Evolutionary conservation across 202 grass and related monocot species (phyloP).

Genomic region (Saccharum hybrid): DNA sequence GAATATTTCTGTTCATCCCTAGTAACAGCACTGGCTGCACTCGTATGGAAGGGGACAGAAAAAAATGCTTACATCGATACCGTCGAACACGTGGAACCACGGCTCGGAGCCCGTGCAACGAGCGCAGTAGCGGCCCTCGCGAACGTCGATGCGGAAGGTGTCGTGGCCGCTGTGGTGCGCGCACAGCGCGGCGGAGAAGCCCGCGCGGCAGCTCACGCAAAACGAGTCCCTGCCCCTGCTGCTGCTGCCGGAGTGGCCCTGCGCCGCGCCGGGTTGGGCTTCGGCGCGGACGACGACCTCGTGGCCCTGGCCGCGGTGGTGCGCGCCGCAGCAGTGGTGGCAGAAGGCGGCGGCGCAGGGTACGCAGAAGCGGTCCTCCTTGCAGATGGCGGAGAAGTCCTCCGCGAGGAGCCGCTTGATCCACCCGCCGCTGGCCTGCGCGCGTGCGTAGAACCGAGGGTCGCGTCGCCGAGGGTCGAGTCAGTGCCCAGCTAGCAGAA

Average conservation of each 20-base stretch:
- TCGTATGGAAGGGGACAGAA: too few species aligned
- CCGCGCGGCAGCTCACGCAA: slow-evolving; percentile 16
- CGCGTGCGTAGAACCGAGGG: too few species aligned
- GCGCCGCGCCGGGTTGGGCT: background rate
- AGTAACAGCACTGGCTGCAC: too few species aligned
- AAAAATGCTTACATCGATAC: too few species aligned
- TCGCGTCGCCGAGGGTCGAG: background rate
- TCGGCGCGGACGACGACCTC: background rate
- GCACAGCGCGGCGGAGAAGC: slow-evolving; percentile 31
- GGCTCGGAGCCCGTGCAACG: too few species aligned
- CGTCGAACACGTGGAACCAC: too few species aligned
- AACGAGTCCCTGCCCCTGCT: background rate
- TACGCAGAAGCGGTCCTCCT: slow-evolving; percentile 28
- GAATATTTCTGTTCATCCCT: too few species aligned
- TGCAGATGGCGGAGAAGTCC: slow-evolving; percentile 18
- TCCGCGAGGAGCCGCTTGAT: slow-evolving; percentile 1
- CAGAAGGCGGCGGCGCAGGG: slow-evolving; percentile 39
- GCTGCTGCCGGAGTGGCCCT: background rate
- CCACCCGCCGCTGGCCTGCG: slow-evolving; percentile 1
- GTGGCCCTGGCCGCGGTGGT: slow-evolving; percentile 33
- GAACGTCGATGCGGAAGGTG: too few species aligned
- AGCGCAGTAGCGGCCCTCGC: too few species aligned
- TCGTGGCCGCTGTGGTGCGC: background rate
- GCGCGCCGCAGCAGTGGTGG: slow-evolving; percentile 23
- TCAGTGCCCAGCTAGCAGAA: background rate